Conservation (phyloP, 2,329 filamentous ascomycete species). For the Hypoxylon sp. region DNA sequence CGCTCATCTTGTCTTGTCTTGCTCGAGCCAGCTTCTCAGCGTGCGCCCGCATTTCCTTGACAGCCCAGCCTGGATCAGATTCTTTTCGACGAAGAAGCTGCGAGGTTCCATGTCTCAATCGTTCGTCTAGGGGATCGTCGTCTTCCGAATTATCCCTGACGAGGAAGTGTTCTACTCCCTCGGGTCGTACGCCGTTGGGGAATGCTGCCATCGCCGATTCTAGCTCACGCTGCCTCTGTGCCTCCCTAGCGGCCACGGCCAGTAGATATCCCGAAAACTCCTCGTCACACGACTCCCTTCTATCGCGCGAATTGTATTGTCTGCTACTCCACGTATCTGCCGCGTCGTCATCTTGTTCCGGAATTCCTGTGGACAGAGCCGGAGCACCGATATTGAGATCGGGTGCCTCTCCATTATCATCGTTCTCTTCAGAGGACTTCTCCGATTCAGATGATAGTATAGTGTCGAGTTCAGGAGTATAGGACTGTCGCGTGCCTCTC, state of each 20-base stretch:
- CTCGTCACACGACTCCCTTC: conserved; percentile 81
- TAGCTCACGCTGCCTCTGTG: conserved; percentile 80
- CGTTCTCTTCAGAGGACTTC: conserved; percentile 56
- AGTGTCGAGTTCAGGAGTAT: conserved; percentile 60
- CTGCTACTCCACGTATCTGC: conserved; percentile 52
- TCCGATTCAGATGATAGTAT: conserved; percentile 62
- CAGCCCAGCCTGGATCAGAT: conserved; percentile 79
- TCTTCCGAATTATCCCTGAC: conserved; percentile 75
- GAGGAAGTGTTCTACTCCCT: conserved; percentile 79
- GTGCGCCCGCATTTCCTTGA: conserved; percentile 85
- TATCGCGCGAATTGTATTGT: conserved; percentile 59
- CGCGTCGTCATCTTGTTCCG: conserved; percentile 37
- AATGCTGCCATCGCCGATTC: conserved; percentile 84
- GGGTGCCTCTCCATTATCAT: conserved; percentile 37
- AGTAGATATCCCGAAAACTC: conserved; percentile 83
- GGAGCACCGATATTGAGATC: conserved; percentile 46
- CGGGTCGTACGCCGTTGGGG: conserved; percentile 77
- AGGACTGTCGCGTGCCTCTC: conserved; percentile 59
- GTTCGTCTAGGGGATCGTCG: conserved; percentile 62
- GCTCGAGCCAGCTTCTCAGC: conserved; percentile 74
- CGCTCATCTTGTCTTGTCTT: conserved; percentile 57
- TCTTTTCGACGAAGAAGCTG: conserved; percentile 68
- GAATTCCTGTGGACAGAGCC: conserved; percentile 40
- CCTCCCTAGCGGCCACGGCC: conserved; percentile 83
- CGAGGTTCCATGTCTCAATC: conserved; percentile 56